Evolutionary conservation across 441 rosid genomes (phyloP).

Genomic region (Brassica balearica): DNA sequence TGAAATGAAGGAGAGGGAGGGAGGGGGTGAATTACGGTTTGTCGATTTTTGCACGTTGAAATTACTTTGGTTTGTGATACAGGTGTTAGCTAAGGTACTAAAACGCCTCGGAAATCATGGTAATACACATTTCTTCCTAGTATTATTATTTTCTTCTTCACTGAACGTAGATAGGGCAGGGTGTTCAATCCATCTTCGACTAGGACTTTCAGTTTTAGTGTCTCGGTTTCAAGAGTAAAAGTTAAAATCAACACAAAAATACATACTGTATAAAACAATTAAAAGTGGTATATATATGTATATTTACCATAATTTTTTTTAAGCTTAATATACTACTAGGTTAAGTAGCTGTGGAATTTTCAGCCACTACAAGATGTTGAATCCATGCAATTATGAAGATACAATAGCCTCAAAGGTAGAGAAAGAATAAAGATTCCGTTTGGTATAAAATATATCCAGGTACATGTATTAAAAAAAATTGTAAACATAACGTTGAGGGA

Average conservation of each 20-base stretch:
- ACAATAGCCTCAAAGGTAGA: conserved; percentile 4
- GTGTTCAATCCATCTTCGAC: not conserved
- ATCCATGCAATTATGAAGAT: not conserved
- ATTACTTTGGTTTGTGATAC: too few relatives aligned
- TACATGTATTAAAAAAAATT: not conserved
- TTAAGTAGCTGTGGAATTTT: not conserved
- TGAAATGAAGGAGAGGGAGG: too few relatives aligned
- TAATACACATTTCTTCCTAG: too few relatives aligned
- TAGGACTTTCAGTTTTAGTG: not conserved
- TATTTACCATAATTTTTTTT: not conserved
- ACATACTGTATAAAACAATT: not conserved
- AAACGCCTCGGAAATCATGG: too few relatives aligned
- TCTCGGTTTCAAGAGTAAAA: not conserved
- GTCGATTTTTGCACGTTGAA: too few relatives aligned
- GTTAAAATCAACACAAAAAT: not conserved
- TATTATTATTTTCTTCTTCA: too few relatives aligned
- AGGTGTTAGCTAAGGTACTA: too few relatives aligned
- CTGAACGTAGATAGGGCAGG: too few relatives aligned
- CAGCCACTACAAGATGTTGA: not conserved
- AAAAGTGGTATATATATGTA: not conserved
- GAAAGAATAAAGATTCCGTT: not conserved
- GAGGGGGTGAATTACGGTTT: too few relatives aligned
- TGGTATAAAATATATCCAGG: not conserved
- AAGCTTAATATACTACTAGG: not conserved
- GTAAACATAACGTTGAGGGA: not conserved